phyloP scores from a whole-genome alignment of 106 monocot genomes.

The Dactylorhiza incarnata region DNA sequence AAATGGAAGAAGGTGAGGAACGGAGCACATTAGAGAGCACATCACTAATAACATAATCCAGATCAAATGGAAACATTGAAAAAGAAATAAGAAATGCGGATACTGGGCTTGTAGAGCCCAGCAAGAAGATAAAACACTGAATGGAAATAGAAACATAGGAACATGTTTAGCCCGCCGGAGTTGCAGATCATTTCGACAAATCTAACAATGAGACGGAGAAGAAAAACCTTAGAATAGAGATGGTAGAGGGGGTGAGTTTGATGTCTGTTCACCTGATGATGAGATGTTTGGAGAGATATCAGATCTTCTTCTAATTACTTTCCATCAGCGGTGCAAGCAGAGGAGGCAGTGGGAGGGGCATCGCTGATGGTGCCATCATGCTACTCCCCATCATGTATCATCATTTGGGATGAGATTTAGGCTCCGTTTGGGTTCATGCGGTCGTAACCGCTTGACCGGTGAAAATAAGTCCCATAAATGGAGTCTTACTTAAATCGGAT shows the following conservation, averaged over 20 bases:
- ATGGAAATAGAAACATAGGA: background rate
- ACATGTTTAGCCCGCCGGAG: background rate
- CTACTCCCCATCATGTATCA: constrained; percentile 74
- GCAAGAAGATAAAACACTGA: background rate
- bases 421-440: no score
- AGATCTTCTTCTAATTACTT: background rate
- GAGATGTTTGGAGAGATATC: background rate
- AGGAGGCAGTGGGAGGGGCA: constrained; percentile 43
- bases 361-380: constrained; percentile 38
- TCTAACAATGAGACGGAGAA: background rate
- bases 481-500: no score
- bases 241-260: background rate
- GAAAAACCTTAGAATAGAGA: background rate
- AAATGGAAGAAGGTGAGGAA: no score
- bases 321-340: constrained; percentile 48
- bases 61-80: no score
- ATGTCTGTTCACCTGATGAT: background rate
- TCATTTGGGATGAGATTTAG: no score
- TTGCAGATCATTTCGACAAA: background rate
- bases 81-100: no score
- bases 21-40: no score
- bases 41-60: no score
- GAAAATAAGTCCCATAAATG: no score
- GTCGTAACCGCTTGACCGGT: no score
- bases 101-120: no score